Conservation (phyloP, 192 early-diverging fungal genomes). For the Spinellus fusiger region DNA sequence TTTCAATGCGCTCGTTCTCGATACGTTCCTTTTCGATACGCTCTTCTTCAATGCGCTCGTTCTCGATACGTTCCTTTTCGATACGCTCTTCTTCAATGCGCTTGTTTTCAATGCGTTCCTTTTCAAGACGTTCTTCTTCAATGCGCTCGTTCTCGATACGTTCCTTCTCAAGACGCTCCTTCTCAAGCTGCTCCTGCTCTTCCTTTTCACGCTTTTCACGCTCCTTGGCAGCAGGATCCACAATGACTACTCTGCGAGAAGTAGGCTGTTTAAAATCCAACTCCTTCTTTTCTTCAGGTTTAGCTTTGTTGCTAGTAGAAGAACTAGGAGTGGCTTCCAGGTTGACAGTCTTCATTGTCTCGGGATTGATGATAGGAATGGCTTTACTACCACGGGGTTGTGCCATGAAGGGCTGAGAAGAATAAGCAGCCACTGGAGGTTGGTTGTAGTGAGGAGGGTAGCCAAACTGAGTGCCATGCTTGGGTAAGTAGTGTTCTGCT, state of each 20-base stretch:
- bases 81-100: constrained; percentile 20
- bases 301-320: constrained; percentile 12
- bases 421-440: not conserved
- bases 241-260: constrained; percentile 33
- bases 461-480: no score
- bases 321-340: constrained; percentile 21
- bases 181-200: constrained; percentile 26
- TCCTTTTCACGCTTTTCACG: constrained; percentile 44
- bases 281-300: constrained; percentile 21
- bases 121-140: constrained; percentile 18
- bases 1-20: constrained; percentile 22
- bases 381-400: constrained; percentile 38
- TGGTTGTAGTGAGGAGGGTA: no score
- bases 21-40: no score
- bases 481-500: not conserved
- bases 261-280: constrained; percentile 24
- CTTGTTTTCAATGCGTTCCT: no score
- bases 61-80: constrained; percentile 28
- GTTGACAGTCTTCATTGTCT: constrained; percentile 65
- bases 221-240: constrained; percentile 42
- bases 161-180: no score
- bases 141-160: constrained; percentile 27
- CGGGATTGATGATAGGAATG: constrained; percentile 73
- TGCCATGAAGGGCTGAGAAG: constrained; percentile 26
- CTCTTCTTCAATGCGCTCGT: constrained; percentile 5